Base-by-base conservation (phyloP, 805 yeast species). In the Cephaloascus albidus region DNA sequence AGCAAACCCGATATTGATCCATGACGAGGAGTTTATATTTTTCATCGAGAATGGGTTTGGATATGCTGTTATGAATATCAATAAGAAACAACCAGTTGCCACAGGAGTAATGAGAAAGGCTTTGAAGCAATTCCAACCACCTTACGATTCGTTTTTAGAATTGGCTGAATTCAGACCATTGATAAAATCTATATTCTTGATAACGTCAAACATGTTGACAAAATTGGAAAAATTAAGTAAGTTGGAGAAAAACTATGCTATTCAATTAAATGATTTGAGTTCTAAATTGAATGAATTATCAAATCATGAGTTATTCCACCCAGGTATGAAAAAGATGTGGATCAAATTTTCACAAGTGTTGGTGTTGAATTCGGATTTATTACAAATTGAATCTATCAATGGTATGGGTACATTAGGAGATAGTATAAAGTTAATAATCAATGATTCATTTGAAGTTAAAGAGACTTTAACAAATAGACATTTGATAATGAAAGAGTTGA, bases 381-480 rank as follows among this genome's bases (percentile, higher is more conserved):
- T 80, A 38, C 70, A 86, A 20, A 65, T 84, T 14, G 80, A 80
- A 48, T 81, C 85, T 35, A 75, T 85, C 8, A 73, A 79, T 43
- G 85, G 81, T 45, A 67, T 77, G 59, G 88, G 93, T 0, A 70
- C 83, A 1, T 57, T 90, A 28, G 88, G 85, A 2, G 97, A 90
- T 49, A 83, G 83, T 1, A 55, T 87, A 14, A 76, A 70, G 40
- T 65, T 74, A 49, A 63, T 87, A 20, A 64, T 77, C 3, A 74
- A 74, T 44, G 96, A 89, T 49, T 81, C 93, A 14, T 93, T 81
- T 57, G 80, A 83, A 42, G 82, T 89, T 41, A 93, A 93, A 58
- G 98, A 93, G 60, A 82, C 96, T 0, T 65, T 93, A 40, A 93
- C 98, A 0, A 89, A 90, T 60, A 71, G 98, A 43, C 96, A 93